These are phyloP conservation scores for Crithidia sp. DNA, from an alignment of 208 protist species.

Conservation along the genomic window DNA sequence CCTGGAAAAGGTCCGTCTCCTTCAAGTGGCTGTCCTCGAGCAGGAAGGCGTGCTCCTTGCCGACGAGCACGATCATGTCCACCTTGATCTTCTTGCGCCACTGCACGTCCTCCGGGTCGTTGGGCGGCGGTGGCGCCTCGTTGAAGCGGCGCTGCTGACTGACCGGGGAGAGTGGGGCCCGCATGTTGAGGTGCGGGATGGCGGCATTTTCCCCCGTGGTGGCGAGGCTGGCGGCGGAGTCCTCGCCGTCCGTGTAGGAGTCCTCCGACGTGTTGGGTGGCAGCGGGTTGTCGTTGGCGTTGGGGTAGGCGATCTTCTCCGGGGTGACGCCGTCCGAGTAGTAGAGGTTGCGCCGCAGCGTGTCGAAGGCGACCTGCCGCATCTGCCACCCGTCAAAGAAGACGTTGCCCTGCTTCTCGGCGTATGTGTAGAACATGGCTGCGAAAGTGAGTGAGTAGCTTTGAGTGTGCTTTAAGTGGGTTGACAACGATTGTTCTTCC, in stretches of 20 bases:
- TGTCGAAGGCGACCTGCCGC: slow-evolving; percentile 75
- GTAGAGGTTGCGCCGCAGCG: slow-evolving; percentile 71
- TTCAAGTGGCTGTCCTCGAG: slow-evolving; percentile 55
- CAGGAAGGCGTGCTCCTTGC: slow-evolving; percentile 53
- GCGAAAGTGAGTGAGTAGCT: neutral
- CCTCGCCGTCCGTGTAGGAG: slow-evolving; percentile 13
- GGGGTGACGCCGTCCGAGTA: slow-evolving; percentile 40
- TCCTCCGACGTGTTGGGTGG: slow-evolving; percentile 2
- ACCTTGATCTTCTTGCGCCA: slow-evolving; percentile 84
- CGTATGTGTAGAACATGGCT: slow-evolving; percentile 65
- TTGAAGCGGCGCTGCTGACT: slow-evolving; percentile 21
- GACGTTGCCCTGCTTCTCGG: slow-evolving; percentile 59
- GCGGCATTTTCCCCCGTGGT: slow-evolving; percentile 1
- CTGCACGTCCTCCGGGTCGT: slow-evolving; percentile 31
- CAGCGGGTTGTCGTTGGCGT: slow-evolving; percentile 37
- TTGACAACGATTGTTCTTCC: too few species aligned
- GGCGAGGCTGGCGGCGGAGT: slow-evolving; percentile 1
- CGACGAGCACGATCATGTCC: slow-evolving; percentile 46
- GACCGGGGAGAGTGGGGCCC: slow-evolving; percentile 21
- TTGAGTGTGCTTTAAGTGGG: neutral
- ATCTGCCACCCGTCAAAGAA: slow-evolving; percentile 64
- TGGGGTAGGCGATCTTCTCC: slow-evolving; percentile 40
- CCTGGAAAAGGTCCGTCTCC: slow-evolving; percentile 64
- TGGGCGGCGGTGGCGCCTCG: slow-evolving; percentile 28
- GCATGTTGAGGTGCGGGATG: slow-evolving; percentile 16